Evolutionary conservation across 73 alveolate genomes (phyloP).

Genomic region (Tetrahymena borealis): DNA sequence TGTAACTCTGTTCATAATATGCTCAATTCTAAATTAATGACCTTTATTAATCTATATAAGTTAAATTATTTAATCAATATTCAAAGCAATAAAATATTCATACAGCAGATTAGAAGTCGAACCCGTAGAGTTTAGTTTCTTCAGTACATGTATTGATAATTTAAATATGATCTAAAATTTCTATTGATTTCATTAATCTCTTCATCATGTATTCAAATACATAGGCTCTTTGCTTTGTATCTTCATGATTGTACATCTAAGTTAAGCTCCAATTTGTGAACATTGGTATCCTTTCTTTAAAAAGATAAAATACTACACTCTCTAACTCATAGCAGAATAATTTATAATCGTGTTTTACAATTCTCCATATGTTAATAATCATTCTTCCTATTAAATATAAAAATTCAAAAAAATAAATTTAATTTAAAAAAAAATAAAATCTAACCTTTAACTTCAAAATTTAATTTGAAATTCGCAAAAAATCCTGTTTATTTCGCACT

Average conservation of each 20-base stretch:
- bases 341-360: not conserved
- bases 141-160: not conserved
- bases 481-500: not conserved
- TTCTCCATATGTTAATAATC: not conserved
- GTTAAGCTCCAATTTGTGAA: not conserved
- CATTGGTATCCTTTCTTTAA: not conserved
- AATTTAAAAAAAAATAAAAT: not conserved
- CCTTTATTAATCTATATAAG: slow-evolving; percentile 69
- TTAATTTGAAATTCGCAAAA: not conserved
- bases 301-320: not conserved
- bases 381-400: not conserved
- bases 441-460: not conserved
- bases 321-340: not conserved
- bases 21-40: slow-evolving; percentile 81
- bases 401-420: not conserved
- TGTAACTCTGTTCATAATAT: slow-evolving; percentile 67
- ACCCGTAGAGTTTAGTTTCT: not conserved
- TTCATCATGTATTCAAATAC: not conserved
- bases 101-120: not conserved
- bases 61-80: too few relatives aligned
- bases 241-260: not conserved
- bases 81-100: not conserved
- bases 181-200: not conserved
- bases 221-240: not conserved
- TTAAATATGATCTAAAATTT: not conserved